Percentiles rank a stretch among this genome's conserved stretches.
phyloP scores from a whole-genome alignment of 148 eudicot species.

The Fagopyrum homotropicum region DNA sequence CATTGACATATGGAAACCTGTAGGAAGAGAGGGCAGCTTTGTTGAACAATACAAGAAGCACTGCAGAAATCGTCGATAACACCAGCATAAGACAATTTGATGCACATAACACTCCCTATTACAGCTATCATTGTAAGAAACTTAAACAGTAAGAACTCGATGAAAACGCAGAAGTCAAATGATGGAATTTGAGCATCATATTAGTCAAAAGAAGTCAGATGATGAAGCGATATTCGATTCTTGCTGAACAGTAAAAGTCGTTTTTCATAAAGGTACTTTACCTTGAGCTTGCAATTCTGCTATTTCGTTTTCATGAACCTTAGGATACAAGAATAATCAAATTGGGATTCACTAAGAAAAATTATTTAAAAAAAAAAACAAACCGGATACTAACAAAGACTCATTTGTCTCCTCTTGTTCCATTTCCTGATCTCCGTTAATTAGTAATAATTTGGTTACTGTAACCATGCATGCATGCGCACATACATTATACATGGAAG shows the following conservation, averaged over 20 bases:
- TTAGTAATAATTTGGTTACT: background rate
- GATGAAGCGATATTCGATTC: background rate
- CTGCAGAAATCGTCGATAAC: constrained; percentile 34
- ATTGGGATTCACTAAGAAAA: background rate
- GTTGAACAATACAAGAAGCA: constrained; percentile 63
- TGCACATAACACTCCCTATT: background rate
- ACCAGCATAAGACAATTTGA: background rate
- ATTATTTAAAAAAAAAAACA: no score
- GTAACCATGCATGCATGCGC: background rate
- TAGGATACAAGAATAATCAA: background rate
- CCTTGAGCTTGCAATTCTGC: background rate
- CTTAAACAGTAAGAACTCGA: no score
- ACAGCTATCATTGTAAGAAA: no score
- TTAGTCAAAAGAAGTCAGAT: background rate
- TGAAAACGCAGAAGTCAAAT: background rate
- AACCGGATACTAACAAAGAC: background rate
- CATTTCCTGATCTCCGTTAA: background rate
- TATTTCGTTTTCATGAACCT: background rate
- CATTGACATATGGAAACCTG: constrained; percentile 65
- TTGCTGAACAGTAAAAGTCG: background rate
- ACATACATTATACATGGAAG: background rate
- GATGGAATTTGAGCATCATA: background rate
- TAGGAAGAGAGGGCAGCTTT: constrained; percentile 82
- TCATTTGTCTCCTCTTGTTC: background rate
- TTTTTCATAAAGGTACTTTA: background rate